Evolutionary conservation across 441 rosid species (phyloP), one percentile per base, ranked within the genome.

Genomic region (Bocquillonia castaneifolia): DNA sequence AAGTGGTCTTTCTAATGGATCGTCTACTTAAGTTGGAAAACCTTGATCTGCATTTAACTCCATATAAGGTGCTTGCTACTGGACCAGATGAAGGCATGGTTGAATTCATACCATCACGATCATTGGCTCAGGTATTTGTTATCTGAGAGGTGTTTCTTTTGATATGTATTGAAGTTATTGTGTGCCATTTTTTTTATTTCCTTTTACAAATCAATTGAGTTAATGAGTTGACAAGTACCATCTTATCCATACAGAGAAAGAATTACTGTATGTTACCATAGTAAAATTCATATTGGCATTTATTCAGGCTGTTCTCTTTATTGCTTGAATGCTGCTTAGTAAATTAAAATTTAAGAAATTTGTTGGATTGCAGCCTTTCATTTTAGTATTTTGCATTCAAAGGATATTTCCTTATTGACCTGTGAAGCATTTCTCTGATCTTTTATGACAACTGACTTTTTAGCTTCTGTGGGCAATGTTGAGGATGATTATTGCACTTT

Each of bases 1-100:
- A 92, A 87, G 90, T 94, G 98, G 99, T 94, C 52, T 94, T 91
- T 71, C 97, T 94, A 52, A 92, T 94, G 99, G 99, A 94, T 86
- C 89, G 98, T 56, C 79, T 92, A 72, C 96, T 94, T 63, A 92
- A 94, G 84, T 82, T 89, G 72, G 99, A 94, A 80, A 92, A 94
- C 81, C 92, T 94, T 68, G 98, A 94, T 78, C 78, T 94, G 71
- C 86, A 88, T 72, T 75, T 94, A 77, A 94, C 98, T 83, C 98
- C 98, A 62, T 94, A 86, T 76, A 88, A 85, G 81, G 98, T 94
- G 70, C 91, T 94, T 77, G 99, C 98, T 64, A 92, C 98, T 42
- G 97, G 96, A 72, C 97, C 87, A 76, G 98, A 94, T 74, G 99
- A 94, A 80, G 99, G 98, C 85, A 90, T 94, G 99, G 70, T 94